Evolutionary conservation across 305 asterid species (phyloP).

Genomic region (Ajuga reptans): DNA sequence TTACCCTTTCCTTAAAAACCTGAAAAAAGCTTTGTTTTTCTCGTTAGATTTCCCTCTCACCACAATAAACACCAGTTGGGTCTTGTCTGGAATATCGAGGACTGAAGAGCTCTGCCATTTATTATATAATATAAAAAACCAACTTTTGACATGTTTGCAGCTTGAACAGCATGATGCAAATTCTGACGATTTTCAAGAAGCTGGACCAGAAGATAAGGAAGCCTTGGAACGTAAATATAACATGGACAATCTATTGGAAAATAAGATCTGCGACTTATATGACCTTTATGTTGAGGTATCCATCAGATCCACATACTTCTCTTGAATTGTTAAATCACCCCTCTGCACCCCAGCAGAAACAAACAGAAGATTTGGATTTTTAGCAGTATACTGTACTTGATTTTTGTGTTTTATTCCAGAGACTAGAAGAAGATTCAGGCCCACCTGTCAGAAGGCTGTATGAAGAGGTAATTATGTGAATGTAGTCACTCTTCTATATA

Average conservation of each 20-base stretch:
- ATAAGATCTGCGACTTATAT: conserved; percentile 68
- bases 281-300: conserved; percentile 65
- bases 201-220: conserved; percentile 52
- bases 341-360: not conserved
- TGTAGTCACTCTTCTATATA: not conserved
- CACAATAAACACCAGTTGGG: not conserved
- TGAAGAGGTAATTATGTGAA: conserved; percentile 54
- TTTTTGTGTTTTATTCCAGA: conserved; percentile 35
- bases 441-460: conserved; percentile 70
- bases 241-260: conserved; percentile 54
- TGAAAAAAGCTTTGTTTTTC: not conserved
- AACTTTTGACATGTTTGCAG: conserved; percentile 32
- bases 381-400: conserved; percentile 12
- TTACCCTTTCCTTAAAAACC: not conserved
- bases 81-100: conserved; percentile 17
- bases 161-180: conserved; percentile 49
- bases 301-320: conserved; percentile 1
- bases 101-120: not conserved
- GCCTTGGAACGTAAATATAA: conserved; percentile 46
- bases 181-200: conserved; percentile 57
- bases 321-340: not conserved
- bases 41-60: not conserved
- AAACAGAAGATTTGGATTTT: not conserved
- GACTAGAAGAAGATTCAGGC: conserved; percentile 68
- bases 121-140: conserved; percentile 10